phyloP scores from a whole-genome alignment of 495 filamentous ascomycete genomes.

The Penicillium cataractarum region DNA sequence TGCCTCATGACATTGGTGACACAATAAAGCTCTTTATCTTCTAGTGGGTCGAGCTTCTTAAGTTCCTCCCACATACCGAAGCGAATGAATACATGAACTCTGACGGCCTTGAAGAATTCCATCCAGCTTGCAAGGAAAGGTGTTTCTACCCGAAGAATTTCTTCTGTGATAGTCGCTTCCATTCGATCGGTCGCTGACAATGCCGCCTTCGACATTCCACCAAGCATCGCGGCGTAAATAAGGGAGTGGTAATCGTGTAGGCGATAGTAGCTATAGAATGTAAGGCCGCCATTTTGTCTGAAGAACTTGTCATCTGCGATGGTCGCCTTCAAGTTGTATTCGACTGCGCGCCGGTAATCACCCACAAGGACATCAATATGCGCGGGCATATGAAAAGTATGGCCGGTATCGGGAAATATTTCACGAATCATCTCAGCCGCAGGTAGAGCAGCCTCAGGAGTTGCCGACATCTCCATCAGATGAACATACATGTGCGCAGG shows the following conservation, averaged over 20 bases:
- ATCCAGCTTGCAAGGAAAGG: constrained; percentile 70
- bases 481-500: constrained; percentile 68
- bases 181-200: constrained; percentile 53
- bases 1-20: constrained; percentile 59
- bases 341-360: constrained; percentile 61
- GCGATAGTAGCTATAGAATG: constrained; percentile 67
- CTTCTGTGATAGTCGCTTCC: constrained; percentile 56
- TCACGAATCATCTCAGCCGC: constrained; percentile 60
- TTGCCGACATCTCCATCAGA: constrained; percentile 66
- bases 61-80: constrained; percentile 65
- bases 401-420: constrained; percentile 63
- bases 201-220: constrained; percentile 54
- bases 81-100: constrained; percentile 62
- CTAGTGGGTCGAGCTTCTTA: constrained; percentile 45
- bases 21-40: constrained; percentile 57
- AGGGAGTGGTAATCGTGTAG: constrained; percentile 64
- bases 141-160: constrained; percentile 55
- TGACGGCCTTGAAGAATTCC: constrained; percentile 63
- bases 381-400: constrained; percentile 68
- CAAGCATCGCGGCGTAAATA: constrained; percentile 69
- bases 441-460: constrained; percentile 56
- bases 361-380: constrained; percentile 67
- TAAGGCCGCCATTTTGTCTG: constrained; percentile 46
- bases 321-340: constrained; percentile 58
- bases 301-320: constrained; percentile 60